These are phyloP conservation scores for Nakaseomyces delphensis DNA, from an alignment of 1,139 yeast genomes.

Conservation along the genomic window DNA sequence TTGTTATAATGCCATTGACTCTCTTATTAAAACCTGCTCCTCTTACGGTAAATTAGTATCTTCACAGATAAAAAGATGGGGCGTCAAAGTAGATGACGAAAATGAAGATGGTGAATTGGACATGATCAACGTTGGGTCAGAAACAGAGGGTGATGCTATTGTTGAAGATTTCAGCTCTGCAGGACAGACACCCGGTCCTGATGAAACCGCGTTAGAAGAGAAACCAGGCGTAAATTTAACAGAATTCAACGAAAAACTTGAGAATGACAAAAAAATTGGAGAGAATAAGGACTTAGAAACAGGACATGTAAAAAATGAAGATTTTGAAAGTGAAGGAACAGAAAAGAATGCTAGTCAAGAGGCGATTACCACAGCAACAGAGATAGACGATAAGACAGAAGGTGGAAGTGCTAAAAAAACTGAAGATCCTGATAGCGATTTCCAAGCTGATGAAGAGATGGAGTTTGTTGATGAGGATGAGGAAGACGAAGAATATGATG, in stretches of 20 bases:
- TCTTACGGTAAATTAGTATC: slow-evolving; percentile 65
- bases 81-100: slow-evolving; percentile 56
- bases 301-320: slow-evolving; percentile 13
- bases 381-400: slow-evolving; percentile 17
- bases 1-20: slow-evolving; percentile 92
- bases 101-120: slow-evolving; percentile 36
- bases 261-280: neutral
- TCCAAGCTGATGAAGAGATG: slow-evolving; percentile 31
- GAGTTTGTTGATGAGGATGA: slow-evolving; percentile 28
- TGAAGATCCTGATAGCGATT: slow-evolving; percentile 36
- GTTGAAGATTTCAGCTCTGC: slow-evolving; percentile 26
- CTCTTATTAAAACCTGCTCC: slow-evolving; percentile 75
- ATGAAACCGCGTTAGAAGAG: slow-evolving; percentile 2
- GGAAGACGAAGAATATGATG: slow-evolving; percentile 34
- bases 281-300: neutral
- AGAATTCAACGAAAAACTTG: neutral
- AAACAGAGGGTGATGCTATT: slow-evolving; percentile 31
- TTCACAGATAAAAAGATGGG: slow-evolving; percentile 75
- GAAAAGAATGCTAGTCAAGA: no score
- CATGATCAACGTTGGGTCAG: slow-evolving; percentile 30
- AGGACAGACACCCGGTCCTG: slow-evolving; percentile 17
- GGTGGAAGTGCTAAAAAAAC: slow-evolving; percentile 35
- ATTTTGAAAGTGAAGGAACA: slow-evolving; percentile 18
- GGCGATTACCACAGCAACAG: neutral
- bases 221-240: slow-evolving; percentile 1